Evolutionary conservation across 805 yeast genomes (phyloP).

Genomic region (Myxozyma mucilagina): DNA sequence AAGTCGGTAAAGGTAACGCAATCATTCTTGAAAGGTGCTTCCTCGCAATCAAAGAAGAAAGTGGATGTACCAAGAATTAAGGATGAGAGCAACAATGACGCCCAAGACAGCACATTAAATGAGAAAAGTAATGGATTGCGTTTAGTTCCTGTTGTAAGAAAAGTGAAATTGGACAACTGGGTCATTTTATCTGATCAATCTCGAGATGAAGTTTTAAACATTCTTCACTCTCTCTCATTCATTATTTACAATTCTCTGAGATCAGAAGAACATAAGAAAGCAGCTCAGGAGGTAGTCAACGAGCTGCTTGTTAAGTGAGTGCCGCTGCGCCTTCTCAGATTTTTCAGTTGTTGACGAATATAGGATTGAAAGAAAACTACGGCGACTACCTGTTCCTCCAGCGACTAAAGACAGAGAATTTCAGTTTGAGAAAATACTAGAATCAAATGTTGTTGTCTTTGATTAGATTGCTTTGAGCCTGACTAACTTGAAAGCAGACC

Average conservation of each 20-base stretch:
- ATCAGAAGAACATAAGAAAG: conserved; percentile 11
- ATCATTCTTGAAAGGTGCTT: not conserved
- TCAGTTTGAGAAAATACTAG: conserved; percentile 23
- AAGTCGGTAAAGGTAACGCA: not conserved
- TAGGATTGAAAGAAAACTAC: conserved; percentile 17
- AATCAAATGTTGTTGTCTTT: conserved; percentile 6
- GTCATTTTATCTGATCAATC: conserved; percentile 10
- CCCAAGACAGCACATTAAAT: not conserved
- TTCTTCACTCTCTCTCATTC: conserved; percentile 14
- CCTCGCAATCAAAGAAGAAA: not conserved
- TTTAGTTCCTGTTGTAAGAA: conserved; percentile 10
- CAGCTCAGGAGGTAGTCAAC: conserved; percentile 16
- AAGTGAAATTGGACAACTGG: conserved; percentile 18
- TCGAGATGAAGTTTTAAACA: conserved; percentile 14
- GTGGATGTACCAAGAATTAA: not conserved
- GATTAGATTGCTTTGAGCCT: no score
- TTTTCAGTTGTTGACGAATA: no score
- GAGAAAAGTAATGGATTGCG: not conserved
- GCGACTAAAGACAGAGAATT: conserved; percentile 21
- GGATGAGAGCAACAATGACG: not conserved
- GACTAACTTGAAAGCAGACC: conserved; percentile 1
- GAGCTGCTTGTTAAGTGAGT: conserved; percentile 13
- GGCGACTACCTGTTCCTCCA: conserved; percentile 24
- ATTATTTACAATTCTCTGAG: conserved; percentile 9
- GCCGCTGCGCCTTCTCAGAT: not conserved